Conservation (phyloP, 495 filamentous ascomycete genomes). For the Aspergillus coremiiformis region DNA sequence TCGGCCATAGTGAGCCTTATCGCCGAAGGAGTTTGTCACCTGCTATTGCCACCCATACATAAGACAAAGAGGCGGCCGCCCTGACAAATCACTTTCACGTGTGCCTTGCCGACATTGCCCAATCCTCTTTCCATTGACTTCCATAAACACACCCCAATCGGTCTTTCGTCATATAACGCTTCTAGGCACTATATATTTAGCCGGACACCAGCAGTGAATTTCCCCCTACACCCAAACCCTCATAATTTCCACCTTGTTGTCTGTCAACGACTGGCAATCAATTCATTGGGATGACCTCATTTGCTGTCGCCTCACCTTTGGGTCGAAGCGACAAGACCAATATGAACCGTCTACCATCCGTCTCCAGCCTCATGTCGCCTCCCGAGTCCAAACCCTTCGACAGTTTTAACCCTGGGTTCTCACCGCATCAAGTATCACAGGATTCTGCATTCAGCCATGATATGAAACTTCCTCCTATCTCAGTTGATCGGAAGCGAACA, state of each 20-base stretch:
- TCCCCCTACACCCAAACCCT: not conserved
- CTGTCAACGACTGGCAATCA: not conserved
- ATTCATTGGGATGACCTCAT: slow-evolving; percentile 24
- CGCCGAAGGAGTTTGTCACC: slow-evolving; percentile 12
- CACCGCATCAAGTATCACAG: slow-evolving; percentile 27
- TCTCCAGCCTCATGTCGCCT: slow-evolving; percentile 67
- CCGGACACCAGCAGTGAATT: slow-evolving; percentile 1
- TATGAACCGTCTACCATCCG: slow-evolving; percentile 45
- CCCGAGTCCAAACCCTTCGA: slow-evolving; percentile 60
- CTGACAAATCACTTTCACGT: slow-evolving; percentile 38
- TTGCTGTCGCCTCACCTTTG: slow-evolving; percentile 15
- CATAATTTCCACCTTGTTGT: not conserved
- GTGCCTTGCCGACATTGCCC: slow-evolving; percentile 22
- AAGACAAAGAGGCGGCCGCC: slow-evolving; percentile 26
- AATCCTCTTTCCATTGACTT: slow-evolving; percentile 33
- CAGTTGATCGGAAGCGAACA: slow-evolving; percentile 41
- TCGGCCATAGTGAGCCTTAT: slow-evolving; percentile 18
- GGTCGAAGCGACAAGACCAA: slow-evolving; percentile 23
- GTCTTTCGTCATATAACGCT: slow-evolving; percentile 12
- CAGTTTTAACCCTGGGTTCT: slow-evolving; percentile 42
- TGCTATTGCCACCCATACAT: slow-evolving; percentile 29
- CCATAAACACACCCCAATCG: slow-evolving; percentile 27
- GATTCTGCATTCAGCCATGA: slow-evolving; percentile 29
- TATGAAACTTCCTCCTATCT: slow-evolving; percentile 44
- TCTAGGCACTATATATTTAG: not conserved